These are phyloP conservation scores for Oleoguttula mirabilis DNA, from an alignment of 495 filamentous ascomycete species.

Conservation along the genomic window DNA sequence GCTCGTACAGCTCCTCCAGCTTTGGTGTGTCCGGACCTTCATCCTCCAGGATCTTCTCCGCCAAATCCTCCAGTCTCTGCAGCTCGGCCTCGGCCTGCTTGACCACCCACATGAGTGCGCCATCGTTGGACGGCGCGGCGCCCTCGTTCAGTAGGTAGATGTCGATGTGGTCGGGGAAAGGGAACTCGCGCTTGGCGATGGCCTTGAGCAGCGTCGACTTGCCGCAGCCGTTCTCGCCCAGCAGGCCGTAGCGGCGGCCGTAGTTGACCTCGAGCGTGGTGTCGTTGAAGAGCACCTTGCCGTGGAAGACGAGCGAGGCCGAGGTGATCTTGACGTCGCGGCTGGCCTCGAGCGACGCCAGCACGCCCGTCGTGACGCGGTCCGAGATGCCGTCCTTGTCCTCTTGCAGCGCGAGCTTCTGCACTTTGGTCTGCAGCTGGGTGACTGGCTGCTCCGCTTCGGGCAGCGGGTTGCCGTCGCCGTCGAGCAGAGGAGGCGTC, in stretches of 20 bases:
- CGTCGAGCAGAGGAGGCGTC: constrained; percentile 47
- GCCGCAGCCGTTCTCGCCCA: constrained; percentile 98
- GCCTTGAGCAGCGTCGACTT: constrained; percentile 96
- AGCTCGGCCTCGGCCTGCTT: constrained; percentile 90
- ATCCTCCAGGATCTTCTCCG: constrained; percentile 81
- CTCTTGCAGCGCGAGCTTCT: constrained; percentile 75
- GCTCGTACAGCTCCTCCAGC: constrained; percentile 96
- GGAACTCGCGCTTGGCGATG: constrained; percentile 85
- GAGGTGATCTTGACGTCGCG: constrained; percentile 96
- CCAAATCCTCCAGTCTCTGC: constrained; percentile 71
- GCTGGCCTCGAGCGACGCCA: constrained; percentile 69
- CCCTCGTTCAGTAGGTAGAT: constrained; percentile 98
- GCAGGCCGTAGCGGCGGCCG: constrained; percentile 81
- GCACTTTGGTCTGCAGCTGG: constrained; percentile 58
- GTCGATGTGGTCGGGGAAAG: constrained; percentile 92
- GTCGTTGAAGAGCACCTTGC: constrained; percentile 88
- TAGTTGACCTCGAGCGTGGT: constrained; percentile 87
- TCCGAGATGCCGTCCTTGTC: constrained; percentile 94
- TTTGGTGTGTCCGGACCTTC: constrained; percentile 83
- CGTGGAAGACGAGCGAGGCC: constrained; percentile 89
- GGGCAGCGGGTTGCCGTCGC: constrained; percentile 43
- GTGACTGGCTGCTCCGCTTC: constrained; percentile 49
- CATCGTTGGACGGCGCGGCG: constrained; percentile 76
- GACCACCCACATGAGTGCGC: constrained; percentile 94
- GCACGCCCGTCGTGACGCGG: constrained; percentile 94